Evolutionary conservation across 106 monocot genomes (phyloP).

Genomic region (Gastrodia elata): DNA sequence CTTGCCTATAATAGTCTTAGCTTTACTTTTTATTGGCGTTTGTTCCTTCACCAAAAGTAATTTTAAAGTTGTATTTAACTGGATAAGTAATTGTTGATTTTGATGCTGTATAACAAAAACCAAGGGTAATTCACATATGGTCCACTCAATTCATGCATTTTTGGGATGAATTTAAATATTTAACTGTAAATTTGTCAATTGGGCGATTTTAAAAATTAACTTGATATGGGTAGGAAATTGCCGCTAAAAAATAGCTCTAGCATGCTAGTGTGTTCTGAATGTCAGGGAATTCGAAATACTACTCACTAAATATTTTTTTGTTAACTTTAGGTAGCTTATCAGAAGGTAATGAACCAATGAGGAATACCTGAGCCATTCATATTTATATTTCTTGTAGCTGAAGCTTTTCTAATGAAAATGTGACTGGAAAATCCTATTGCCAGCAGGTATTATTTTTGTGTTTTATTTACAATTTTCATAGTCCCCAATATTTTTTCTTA

Average conservation of each 20-base stretch:
- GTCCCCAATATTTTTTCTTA: neutral
- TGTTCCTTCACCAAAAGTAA: no score
- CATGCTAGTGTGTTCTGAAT: neutral
- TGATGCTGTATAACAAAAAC: no score
- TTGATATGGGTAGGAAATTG: no score
- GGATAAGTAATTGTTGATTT: neutral
- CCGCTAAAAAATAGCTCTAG: no score
- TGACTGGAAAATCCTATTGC: neutral
- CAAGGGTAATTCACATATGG: no score
- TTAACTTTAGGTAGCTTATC: slow-evolving; percentile 33
- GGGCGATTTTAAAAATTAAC: no score
- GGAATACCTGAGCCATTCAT: neutral
- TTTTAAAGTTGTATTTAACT: neutral
- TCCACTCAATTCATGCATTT: neutral
- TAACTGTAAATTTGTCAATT: no score
- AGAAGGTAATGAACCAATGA: slow-evolving; percentile 30
- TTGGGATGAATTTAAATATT: neutral
- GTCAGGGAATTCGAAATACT: neutral
- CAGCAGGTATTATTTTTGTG: neutral
- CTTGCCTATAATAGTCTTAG: neutral
- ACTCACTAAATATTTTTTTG: neutral
- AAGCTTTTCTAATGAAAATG: neutral
- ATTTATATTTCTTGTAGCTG: neutral
- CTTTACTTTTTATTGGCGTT: neutral
- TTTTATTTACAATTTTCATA: neutral